phyloP scores from a whole-genome alignment of 768 basidiomycete species.

The Artomyces pyxidatus region DNA sequence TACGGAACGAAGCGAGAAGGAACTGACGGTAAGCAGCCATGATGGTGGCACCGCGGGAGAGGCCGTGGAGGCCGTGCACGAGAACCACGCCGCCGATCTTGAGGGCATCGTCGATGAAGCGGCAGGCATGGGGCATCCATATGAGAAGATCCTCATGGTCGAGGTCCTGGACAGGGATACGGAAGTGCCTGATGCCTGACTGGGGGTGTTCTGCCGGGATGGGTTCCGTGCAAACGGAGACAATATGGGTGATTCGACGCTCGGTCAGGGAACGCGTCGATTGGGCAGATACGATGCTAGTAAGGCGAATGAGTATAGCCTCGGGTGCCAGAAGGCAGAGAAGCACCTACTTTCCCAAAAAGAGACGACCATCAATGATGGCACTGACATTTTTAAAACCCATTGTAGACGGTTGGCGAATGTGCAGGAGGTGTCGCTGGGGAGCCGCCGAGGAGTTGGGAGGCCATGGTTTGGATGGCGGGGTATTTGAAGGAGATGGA shows the following conservation, averaged over 20 bases:
- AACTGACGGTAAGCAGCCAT: constrained; percentile 16
- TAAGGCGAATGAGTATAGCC: neutral
- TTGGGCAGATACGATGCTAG: constrained; percentile 56
- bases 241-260: constrained; percentile 63
- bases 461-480: neutral
- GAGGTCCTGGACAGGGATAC: constrained; percentile 35
- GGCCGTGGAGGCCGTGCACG: constrained; percentile 16
- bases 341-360: constrained; percentile 65
- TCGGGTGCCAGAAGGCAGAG: neutral
- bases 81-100: constrained; percentile 16
- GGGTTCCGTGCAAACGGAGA: constrained; percentile 62
- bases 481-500: constrained; percentile 3
- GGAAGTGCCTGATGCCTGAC: constrained; percentile 58
- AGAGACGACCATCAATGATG: constrained; percentile 58
- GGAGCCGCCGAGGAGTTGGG: neutral
- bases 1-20: neutral
- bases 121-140: constrained; percentile 16
- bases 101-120: constrained; percentile 17
- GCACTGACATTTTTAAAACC: constrained; percentile 36
- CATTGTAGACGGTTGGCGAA: constrained; percentile 11
- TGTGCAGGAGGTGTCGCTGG: neutral
- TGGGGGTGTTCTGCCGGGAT: constrained; percentile 64
- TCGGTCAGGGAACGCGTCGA: constrained; percentile 65
- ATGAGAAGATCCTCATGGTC: constrained; percentile 16
- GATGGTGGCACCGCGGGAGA: constrained; percentile 16